Evolutionary conservation across 495 filamentous ascomycete species (phyloP).

Genomic region (Xylaria sp.): DNA sequence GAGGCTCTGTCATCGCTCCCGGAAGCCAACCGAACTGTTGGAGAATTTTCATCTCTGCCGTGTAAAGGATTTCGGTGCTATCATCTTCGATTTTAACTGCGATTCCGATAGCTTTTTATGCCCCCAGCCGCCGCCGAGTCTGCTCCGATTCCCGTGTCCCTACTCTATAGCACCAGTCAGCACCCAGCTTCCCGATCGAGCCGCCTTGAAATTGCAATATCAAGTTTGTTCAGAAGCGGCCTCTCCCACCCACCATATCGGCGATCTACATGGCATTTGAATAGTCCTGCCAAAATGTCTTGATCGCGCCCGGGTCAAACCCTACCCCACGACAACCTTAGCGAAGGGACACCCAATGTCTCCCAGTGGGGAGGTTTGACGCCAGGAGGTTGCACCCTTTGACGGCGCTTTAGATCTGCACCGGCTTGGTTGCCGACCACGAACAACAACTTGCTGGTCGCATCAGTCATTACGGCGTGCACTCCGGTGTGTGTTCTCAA

Average conservation of each 20-base stretch:
- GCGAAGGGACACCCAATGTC: neutral
- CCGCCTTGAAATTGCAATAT: neutral
- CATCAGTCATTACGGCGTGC: neutral
- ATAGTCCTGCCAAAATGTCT: neutral
- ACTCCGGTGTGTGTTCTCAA: conserved; percentile 5
- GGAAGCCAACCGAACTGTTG: neutral
- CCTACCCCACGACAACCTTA: neutral
- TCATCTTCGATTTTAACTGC: conserved; percentile 1
- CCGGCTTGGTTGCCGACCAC: neutral
- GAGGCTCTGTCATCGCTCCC: neutral
- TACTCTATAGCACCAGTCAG: neutral
- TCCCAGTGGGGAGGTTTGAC: neutral
- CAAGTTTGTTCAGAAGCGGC: neutral
- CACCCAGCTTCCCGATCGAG: neutral
- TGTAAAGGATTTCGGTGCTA: neutral
- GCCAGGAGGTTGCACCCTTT: neutral
- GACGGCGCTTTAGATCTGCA: neutral
- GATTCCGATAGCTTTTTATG: neutral
- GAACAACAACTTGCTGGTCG: neutral
- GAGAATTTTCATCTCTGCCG: neutral
- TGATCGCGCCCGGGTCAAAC: neutral
- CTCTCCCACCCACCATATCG: neutral
- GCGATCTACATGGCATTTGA: conserved; percentile 2
- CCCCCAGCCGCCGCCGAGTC: neutral
- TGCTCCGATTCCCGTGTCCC: neutral